Conservation (phyloP, 2,329 filamentous ascomycete species). For the Plectosphaerella plurivora region DNA sequence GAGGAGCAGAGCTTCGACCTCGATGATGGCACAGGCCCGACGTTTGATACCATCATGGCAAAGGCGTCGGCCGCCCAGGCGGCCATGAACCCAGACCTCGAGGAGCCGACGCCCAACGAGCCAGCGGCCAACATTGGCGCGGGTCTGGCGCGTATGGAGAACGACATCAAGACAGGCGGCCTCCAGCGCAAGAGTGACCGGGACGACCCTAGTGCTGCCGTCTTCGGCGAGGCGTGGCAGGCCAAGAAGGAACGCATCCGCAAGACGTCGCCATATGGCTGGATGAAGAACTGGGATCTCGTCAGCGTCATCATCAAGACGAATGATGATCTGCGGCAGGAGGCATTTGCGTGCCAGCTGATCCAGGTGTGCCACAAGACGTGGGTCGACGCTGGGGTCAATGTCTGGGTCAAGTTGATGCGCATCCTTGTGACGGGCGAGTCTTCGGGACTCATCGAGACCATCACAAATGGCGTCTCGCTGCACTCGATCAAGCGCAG, state of each 20-base stretch:
- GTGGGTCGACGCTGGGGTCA: conserved; percentile 68
- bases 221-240: conserved; percentile 83
- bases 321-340: conserved; percentile 75
- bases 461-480: conserved; percentile 85
- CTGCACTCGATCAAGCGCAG: conserved; percentile 80
- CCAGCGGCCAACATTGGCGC: conserved; percentile 61
- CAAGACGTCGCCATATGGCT: conserved; percentile 78
- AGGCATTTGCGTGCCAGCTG: conserved; percentile 82
- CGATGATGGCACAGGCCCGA: conserved; percentile 67
- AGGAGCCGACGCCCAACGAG: conserved; percentile 49
- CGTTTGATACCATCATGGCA: conserved; percentile 79
- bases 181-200: conserved; percentile 77
- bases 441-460: conserved; percentile 80
- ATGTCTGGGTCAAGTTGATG: conserved; percentile 89
- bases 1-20: conserved; percentile 81
- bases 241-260: conserved; percentile 80
- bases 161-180: conserved; percentile 81
- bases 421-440: conserved; percentile 81
- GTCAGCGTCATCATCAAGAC: conserved; percentile 87
- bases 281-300: conserved; percentile 88
- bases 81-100: conserved; percentile 45
- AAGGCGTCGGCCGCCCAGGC: conserved; percentile 52
- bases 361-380: conserved; percentile 79
- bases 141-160: conserved; percentile 81
- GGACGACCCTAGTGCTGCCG: conserved; percentile 80